Evolutionary conservation across 2,329 filamentous ascomycete species (phyloP).

Genomic region (Incumbomyces lentus): DNA sequence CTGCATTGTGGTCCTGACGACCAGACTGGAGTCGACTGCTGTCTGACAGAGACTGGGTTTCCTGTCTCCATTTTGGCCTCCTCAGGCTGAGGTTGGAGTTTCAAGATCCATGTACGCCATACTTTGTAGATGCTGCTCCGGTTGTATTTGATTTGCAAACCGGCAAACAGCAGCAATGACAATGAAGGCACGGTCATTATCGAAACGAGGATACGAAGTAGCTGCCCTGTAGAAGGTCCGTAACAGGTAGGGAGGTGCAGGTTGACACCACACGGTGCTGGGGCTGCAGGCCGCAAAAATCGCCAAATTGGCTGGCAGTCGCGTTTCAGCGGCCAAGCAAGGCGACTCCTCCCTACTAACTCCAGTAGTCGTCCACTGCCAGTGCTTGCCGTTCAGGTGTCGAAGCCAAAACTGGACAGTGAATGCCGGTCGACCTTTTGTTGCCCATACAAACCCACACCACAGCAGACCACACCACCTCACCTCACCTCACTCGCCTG

Average conservation of each 20-base stretch:
- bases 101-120: neutral
- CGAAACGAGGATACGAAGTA: neutral
- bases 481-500: neutral
- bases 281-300: neutral
- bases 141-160: slow-evolving; percentile 8
- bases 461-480: neutral
- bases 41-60: neutral
- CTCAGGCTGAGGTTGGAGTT: too few species aligned
- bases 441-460: neutral
- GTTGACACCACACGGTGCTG: neutral
- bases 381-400: too few species aligned
- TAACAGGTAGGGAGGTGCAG: neutral
- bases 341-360: too few species aligned
- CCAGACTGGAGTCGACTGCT: neutral
- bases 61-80: too few species aligned
- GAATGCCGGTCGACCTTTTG: too few species aligned
- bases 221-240: neutral
- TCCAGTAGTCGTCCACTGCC: too few species aligned
- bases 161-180: slow-evolving; percentile 1
- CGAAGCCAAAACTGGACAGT: too few species aligned
- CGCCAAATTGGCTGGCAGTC: slow-evolving; percentile 4
- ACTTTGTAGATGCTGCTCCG: neutral
- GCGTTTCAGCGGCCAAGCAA: slow-evolving; percentile 7
- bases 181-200: neutral
- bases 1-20: neutral